Conservation (phyloP, 805 yeast genomes). For the Ogataea minuta region DNA sequence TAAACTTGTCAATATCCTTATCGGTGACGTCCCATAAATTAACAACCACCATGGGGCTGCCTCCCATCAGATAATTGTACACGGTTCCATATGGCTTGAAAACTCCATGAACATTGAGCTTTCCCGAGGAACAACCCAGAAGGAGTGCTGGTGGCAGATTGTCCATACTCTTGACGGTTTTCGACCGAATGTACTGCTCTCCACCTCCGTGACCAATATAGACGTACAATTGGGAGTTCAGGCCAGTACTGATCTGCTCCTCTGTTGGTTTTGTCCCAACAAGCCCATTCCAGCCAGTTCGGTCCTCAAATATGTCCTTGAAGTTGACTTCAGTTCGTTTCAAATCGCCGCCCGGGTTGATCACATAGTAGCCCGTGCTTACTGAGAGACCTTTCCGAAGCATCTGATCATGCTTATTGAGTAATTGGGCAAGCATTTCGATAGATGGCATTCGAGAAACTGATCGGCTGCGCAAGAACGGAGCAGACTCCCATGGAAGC, state of each 20-base stretch:
- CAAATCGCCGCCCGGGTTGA: conserved; percentile 85
- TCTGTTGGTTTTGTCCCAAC: conserved; percentile 60
- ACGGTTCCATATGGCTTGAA: conserved; percentile 77
- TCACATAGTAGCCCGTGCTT: conserved; percentile 52
- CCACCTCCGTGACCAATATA: conserved; percentile 98
- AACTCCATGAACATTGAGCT: conserved; percentile 52
- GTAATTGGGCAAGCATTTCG: conserved; percentile 39
- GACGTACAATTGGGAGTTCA: conserved; percentile 54
- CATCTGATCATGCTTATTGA: conserved; percentile 22
- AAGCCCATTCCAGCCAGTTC: conserved; percentile 51
- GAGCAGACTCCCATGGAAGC: conserved; percentile 90
- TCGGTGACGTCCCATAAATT: conserved; percentile 98
- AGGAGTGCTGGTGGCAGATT: conserved; percentile 60
- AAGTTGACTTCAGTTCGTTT: conserved; percentile 61
- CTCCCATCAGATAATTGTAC: conserved; percentile 71
- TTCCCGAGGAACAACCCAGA: conserved; percentile 90
- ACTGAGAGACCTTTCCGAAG: conserved; percentile 22
- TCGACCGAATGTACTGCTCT: conserved; percentile 68
- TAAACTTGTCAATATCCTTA: conserved; percentile 85
- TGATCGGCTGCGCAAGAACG: conserved; percentile 50
- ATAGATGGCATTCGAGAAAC: conserved; percentile 77
- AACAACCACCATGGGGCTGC: conserved; percentile 79
- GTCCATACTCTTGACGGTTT: conserved; percentile 45
- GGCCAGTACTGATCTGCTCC: conserved; percentile 41
- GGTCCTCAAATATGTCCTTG: conserved; percentile 38